Conservation (phyloP, 2,329 filamentous ascomycete genomes). For the Huntiella decipiens region DNA sequence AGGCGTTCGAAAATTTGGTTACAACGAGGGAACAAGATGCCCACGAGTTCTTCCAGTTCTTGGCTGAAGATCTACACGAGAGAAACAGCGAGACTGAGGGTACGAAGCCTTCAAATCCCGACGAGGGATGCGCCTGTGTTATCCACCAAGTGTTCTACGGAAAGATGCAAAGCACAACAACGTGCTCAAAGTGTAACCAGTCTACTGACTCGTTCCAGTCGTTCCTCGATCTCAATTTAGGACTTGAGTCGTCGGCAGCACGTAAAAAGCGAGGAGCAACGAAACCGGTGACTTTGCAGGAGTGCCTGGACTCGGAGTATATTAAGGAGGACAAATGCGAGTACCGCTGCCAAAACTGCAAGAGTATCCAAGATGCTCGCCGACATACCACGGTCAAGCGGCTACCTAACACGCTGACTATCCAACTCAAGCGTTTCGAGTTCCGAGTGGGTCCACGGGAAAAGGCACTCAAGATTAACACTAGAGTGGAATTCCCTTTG, state of each 20-base stretch:
- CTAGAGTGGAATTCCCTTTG: slow-evolving; percentile 67
- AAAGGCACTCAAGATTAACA: slow-evolving; percentile 71
- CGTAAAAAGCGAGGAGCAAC: slow-evolving; percentile 34
- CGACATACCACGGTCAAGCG: slow-evolving; percentile 72
- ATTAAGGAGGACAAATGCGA: slow-evolving; percentile 74
- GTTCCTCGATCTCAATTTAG: slow-evolving; percentile 76
- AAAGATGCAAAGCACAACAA: slow-evolving; percentile 75
- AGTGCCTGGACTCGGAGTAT: slow-evolving; percentile 72
- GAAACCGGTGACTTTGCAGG: slow-evolving; percentile 36
- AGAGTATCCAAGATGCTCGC: slow-evolving; percentile 55
- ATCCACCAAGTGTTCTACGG: slow-evolving; percentile 91
- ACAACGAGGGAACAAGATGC: slow-evolving; percentile 93
- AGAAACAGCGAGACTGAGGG: slow-evolving; percentile 46
- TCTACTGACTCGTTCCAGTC: slow-evolving; percentile 70
- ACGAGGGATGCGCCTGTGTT: slow-evolving; percentile 64
- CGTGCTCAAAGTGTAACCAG: slow-evolving; percentile 72
- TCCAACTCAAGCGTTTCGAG: slow-evolving; percentile 80
- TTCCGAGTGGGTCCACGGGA: slow-evolving; percentile 47
- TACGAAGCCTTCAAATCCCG: slow-evolving; percentile 38
- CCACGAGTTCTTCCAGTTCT: slow-evolving; percentile 91
- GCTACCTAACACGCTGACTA: slow-evolving; percentile 72
- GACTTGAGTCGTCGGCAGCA: slow-evolving; percentile 58
- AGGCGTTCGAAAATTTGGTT: slow-evolving; percentile 53
- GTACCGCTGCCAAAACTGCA: slow-evolving; percentile 71
- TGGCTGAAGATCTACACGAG: slow-evolving; percentile 78